Base-by-base conservation (phyloP, 2,329 filamentous ascomycete genomes). In the Apiospora malaysiana region DNA sequence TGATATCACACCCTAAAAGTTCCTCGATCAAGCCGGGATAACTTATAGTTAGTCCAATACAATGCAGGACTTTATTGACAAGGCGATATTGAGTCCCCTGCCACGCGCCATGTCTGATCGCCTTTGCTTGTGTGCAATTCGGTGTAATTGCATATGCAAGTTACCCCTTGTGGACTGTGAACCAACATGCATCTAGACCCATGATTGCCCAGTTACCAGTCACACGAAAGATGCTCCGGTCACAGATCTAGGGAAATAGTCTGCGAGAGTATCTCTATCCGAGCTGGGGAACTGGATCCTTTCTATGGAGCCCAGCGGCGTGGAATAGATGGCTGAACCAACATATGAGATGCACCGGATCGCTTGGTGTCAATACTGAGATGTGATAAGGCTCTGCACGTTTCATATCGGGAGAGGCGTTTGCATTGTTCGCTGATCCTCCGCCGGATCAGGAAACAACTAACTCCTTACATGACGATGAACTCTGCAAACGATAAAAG, bases 61-160 rank as follows among this genome's bases (percentile, higher is more conserved):
- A 16, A 45, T 45, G 42, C 42, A 16, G 16, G 12, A 16, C 12
- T 45, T 45, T 14, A 45, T 45, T 14, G 42, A 14, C 5, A 45
- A 45, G 42, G 42, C 10, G 5, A 14, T 2, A 45, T 12, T 14
- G 42, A 45, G 14, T 45, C 42, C 12, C 42, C 16, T 4, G 42
- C 16, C 16, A 5, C 12, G 42, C 42, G 42, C 21, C 27, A 27
- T 37, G 51, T 18, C 32, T 40, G 18, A n/a, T 37, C 4, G 56
- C 32, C 37, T n/a, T 21, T 40, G 27, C 27, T 37, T 8, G 27
- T 27, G 18, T 40, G 32, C 21, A 23, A 23, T 63, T 40, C 27
- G 56, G 32, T 8, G 18, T 63, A 63, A 10, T 40, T 63, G 56
- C 56, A 63, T 63, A 63, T 63, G 56, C 56, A 40, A 63, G 32